These are phyloP conservation scores for Rostrohypoxylon terebratum DNA, from an alignment of 495 filamentous ascomycete species.

Conservation along the genomic window DNA sequence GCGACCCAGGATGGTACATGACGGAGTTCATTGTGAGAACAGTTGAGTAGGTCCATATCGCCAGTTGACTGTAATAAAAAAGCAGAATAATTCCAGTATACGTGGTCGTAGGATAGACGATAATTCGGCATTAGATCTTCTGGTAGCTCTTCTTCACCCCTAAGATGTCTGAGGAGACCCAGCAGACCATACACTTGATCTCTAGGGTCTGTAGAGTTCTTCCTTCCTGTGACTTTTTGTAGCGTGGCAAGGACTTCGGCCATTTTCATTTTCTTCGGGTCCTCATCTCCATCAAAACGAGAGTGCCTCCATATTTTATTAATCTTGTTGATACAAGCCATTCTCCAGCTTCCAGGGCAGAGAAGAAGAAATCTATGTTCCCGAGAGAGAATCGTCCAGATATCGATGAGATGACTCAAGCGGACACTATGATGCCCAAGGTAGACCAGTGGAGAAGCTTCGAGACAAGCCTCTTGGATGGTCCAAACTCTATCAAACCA, in stretches of 20 bases:
- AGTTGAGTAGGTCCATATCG: constrained; percentile 19
- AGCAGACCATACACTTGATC: constrained; percentile 40
- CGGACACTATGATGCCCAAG: too few relatives aligned
- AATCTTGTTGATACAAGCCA: background rate
- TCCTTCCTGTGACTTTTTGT: background rate
- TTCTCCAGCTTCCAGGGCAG: background rate
- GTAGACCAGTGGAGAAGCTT: too few relatives aligned
- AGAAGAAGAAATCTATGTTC: background rate
- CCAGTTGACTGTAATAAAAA: constrained; percentile 23
- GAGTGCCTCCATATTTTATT: too few relatives aligned
- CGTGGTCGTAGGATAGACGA: background rate
- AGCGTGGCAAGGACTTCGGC: constrained; percentile 8
- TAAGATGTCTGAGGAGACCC: constrained; percentile 17
- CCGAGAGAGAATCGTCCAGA: background rate
- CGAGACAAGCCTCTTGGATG: constrained; percentile 34
- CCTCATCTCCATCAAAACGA: background rate
- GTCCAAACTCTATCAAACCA: constrained; percentile 42
- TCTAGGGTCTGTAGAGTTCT: background rate
- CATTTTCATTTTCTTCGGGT: background rate
- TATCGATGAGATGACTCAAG: background rate
- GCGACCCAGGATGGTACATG: constrained; percentile 37
- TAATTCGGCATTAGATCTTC: constrained; percentile 30
- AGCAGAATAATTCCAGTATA: constrained; percentile 32
- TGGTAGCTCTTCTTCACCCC: constrained; percentile 16
- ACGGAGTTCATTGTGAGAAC: too few relatives aligned